These are phyloP conservation scores for Candida mattraensis DNA, from an alignment of 805 yeast genomes.

Conservation along the genomic window DNA sequence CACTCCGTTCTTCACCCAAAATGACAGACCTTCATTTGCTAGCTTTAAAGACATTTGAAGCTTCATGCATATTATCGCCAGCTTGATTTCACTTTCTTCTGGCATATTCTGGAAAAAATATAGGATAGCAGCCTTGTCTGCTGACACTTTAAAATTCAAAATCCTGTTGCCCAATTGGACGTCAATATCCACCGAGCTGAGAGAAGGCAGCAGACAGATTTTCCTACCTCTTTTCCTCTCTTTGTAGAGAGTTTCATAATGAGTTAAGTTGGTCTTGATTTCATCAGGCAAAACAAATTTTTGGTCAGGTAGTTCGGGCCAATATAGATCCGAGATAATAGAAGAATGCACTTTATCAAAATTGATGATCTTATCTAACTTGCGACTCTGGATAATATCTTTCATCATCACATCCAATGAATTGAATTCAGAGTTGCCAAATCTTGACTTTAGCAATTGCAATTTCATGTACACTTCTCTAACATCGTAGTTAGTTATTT, in stretches of 20 bases:
- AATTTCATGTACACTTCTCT: constrained; percentile 42
- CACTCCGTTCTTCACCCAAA: constrained; percentile 66
- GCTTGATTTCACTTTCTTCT: constrained; percentile 23
- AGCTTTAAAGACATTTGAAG: constrained; percentile 44
- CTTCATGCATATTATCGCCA: constrained; percentile 34
- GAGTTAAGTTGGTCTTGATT: constrained; percentile 41
- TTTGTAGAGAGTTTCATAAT: constrained; percentile 43
- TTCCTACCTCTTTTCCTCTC: constrained; percentile 54
- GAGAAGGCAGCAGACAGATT: constrained; percentile 53
- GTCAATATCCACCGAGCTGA: constrained; percentile 63
- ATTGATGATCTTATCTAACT: constrained; percentile 39
- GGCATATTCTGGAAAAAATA: constrained; percentile 28
- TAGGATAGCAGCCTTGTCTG: constrained; percentile 67
- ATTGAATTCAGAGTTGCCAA: constrained; percentile 65
- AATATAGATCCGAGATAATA: constrained; percentile 72
- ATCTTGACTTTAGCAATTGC: constrained; percentile 57
- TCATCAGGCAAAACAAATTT: constrained; percentile 49
- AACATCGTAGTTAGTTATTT: constrained; percentile 40
- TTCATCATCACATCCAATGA: constrained; percentile 81
- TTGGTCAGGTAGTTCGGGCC: constrained; percentile 62
- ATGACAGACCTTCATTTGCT: constrained; percentile 43
- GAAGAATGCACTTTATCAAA: constrained; percentile 48
- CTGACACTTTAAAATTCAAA: constrained; percentile 49
- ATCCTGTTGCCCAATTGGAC: constrained; percentile 50
- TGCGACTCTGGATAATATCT: constrained; percentile 61